Evolutionary conservation across 2,329 filamentous ascomycete species (phyloP).

Genomic region (Venturia asperata): DNA sequence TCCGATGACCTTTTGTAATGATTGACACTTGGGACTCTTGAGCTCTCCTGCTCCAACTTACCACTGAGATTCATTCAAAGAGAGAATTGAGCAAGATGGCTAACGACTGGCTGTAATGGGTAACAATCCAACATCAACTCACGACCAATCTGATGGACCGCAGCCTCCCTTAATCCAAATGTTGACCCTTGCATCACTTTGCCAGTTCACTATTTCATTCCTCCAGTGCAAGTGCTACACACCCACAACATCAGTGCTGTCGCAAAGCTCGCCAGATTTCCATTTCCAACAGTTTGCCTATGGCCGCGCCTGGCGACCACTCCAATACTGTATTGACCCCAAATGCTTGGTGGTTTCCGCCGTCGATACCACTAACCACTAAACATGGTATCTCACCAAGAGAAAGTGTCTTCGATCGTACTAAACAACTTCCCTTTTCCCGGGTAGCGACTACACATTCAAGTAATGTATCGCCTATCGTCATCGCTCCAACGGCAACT

Average conservation of each 20-base stretch:
- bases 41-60: too few relatives aligned
- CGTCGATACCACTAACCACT: too few relatives aligned
- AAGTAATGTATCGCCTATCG: not conserved
- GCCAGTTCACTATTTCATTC: not conserved
- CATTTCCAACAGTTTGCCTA: not conserved
- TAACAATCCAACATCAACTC: too few relatives aligned
- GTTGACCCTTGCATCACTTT: not conserved
- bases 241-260: not conserved
- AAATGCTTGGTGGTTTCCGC: not conserved
- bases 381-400: too few relatives aligned
- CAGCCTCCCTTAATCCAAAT: too few relatives aligned
- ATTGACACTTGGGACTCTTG: too few relatives aligned
- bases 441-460: not conserved
- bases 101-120: too few relatives aligned
- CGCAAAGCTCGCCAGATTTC: not conserved
- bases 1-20: not conserved
- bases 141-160: too few relatives aligned
- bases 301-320: not conserved
- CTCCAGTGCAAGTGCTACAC: not conserved
- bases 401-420: too few relatives aligned
- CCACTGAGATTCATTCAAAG: too few relatives aligned
- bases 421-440: too few relatives aligned
- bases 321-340: not conserved
- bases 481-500: not conserved
- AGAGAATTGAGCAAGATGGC: too few relatives aligned